Percentiles rank a stretch among this genome's conserved stretches.
Conservation (phyloP, 2,329 filamentous ascomycete genomes). For the Alternaria arbusti region DNA sequence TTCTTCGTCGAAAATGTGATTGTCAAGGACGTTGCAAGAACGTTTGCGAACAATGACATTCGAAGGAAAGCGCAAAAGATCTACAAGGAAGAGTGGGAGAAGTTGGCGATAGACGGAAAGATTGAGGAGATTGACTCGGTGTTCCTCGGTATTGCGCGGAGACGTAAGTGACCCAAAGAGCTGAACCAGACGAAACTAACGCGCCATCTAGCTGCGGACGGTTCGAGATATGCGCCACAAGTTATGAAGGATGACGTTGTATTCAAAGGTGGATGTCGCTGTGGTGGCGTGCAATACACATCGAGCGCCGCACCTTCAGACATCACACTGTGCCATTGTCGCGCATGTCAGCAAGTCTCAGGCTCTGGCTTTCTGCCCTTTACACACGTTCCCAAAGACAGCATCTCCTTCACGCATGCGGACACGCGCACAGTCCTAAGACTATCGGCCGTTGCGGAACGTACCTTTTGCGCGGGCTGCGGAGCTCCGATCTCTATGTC, state of each 20-base stretch:
- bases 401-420: conserved; percentile 44
- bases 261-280: conserved; percentile 54
- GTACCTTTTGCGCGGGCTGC: conserved; percentile 55
- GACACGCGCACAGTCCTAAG: conserved; percentile 40
- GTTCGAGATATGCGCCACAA: conserved; percentile 26
- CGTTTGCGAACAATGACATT: conserved; percentile 40
- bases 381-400: conserved; percentile 42
- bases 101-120: conserved; percentile 45
- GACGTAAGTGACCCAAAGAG: conserved; percentile 28
- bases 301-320: conserved; percentile 44
- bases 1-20: conserved; percentile 47
- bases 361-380: conserved; percentile 56
- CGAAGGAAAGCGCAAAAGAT: conserved; percentile 41
- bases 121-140: conserved; percentile 50
- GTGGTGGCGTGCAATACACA: conserved; percentile 52
- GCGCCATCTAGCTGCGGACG: conserved; percentile 27
- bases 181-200: conserved; percentile 7
- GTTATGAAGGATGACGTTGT: conserved; percentile 16
- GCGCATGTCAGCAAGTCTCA: conserved; percentile 57
- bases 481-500: conserved; percentile 56
- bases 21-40: conserved; percentile 28
- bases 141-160: conserved; percentile 46
- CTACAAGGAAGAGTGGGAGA: conserved; percentile 49
- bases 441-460: conserved; percentile 51
- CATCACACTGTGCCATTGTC: conserved; percentile 56